phyloP scores from a whole-genome alignment of 768 basidiomycete genomes.

The Mrakia blollopis region DNA sequence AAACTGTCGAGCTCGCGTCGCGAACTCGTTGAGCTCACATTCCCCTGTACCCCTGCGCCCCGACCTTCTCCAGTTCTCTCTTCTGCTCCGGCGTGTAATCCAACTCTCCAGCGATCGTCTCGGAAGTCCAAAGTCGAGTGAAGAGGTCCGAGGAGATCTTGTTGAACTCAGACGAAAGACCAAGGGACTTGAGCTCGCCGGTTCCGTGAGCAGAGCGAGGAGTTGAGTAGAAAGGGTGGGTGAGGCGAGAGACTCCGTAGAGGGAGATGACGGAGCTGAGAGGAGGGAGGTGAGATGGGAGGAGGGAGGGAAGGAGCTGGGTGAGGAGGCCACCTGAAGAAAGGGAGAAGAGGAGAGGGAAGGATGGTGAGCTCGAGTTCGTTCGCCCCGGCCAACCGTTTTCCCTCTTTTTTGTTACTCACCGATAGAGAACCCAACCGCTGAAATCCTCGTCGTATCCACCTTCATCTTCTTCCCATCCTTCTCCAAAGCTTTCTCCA shows the following conservation, averaged over 20 bases:
- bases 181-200: neutral
- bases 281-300: neutral
- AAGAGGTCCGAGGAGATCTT: neutral
- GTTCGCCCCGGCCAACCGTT: neutral
- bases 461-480: neutral
- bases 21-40: neutral
- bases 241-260: neutral
- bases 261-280: neutral
- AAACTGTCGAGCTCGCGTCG: neutral
- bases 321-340: neutral
- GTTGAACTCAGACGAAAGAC: neutral
- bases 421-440: neutral
- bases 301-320: slow-evolving; percentile 3
- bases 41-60: neutral
- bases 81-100: neutral
- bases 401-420: neutral
- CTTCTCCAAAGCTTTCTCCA: neutral
- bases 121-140: neutral
- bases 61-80: neutral
- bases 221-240: neutral
- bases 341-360: neutral
- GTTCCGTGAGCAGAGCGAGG: neutral
- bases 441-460: neutral
- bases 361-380: neutral
- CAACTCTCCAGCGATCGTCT: neutral